Evolutionary conservation across 2,329 filamentous ascomycete genomes (phyloP).

Genomic region (Boeremia exigua): DNA sequence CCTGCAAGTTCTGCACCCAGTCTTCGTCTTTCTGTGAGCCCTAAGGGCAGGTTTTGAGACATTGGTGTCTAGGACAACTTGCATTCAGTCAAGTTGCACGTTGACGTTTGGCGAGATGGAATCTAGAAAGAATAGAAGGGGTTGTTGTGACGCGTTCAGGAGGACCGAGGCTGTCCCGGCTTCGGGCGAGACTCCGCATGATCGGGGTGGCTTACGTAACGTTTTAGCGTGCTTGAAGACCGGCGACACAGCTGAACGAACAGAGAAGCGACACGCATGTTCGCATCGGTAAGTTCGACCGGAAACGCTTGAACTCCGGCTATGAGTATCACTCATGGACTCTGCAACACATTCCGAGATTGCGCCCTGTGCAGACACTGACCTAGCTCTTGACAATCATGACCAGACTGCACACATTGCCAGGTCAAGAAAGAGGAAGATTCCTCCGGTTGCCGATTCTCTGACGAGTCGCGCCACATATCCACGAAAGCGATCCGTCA

Average conservation of each 20-base stretch:
- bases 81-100: not conserved
- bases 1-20: constrained; percentile 33
- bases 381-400: not conserved
- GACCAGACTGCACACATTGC: not conserved
- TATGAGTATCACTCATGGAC: not conserved
- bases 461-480: not conserved
- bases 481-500: constrained; percentile 12
- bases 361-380: not conserved
- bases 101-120: not conserved
- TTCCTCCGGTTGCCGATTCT: not conserved
- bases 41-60: not conserved
- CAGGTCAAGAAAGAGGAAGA: constrained; percentile 3
- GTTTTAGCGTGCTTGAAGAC: too few relatives aligned
- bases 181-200: not conserved
- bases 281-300: not conserved
- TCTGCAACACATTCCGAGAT: not conserved
- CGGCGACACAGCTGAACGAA: too few relatives aligned
- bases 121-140: not conserved
- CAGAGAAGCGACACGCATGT: too few relatives aligned
- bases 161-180: too few relatives aligned
- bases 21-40: constrained; percentile 20
- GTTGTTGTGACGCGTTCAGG: not conserved
- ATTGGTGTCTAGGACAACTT: not conserved
- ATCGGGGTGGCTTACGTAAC: too few relatives aligned
- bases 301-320: too few relatives aligned